Evolutionary conservation across 345 rosid genomes (phyloP), one percentile per base, ranked within the genome.

Genomic region (Aethionema arabicum): DNA sequence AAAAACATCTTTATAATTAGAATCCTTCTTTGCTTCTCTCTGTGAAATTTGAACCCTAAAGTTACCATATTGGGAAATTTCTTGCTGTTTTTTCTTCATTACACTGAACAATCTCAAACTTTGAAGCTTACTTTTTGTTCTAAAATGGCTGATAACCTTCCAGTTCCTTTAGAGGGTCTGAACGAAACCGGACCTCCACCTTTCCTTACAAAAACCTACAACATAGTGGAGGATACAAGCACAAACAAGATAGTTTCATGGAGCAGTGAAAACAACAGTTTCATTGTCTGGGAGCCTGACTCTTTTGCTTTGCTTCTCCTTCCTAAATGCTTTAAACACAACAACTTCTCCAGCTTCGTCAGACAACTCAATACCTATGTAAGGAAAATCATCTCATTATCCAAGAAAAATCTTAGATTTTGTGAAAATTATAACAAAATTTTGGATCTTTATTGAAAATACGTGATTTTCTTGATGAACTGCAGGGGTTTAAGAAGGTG

Each of bases 401-500:
- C 11, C 11, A 31, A 8, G 5, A 10, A 9, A 9, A 11, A 9
- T 12, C 36, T 21, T 13, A 6, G 29, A 37, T 31, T 8, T 27
- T 33, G 3, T 11, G 53, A 21, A 21, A 21, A 21, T 2, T 21
- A 21, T 21, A 21, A 21, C 27, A 21, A 21, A 21, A 21, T 21
- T 16, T 48, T 48, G 6, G 36, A 43, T 43, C 32, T 33, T 35
- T 7, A 8, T 38, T 12, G 9, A 8, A 27, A 31, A 31, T 0
- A 7, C 11, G 0, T 6, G 0, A 29, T 0, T 31, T 36, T 21
- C 11, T 5, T 7, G 36, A 29, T 74, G 33, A 32, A 72, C 65
- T 80, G 59, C 77, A 87, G 96, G 98, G 98, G 38, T 91, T 91
- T 76, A 86, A 83, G 63, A 88, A 91, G 78, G 81, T 91, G 69